phyloP scores from a whole-genome alignment of 1,284 basidiomycete species.

The Apiotrichum brassicae region DNA sequence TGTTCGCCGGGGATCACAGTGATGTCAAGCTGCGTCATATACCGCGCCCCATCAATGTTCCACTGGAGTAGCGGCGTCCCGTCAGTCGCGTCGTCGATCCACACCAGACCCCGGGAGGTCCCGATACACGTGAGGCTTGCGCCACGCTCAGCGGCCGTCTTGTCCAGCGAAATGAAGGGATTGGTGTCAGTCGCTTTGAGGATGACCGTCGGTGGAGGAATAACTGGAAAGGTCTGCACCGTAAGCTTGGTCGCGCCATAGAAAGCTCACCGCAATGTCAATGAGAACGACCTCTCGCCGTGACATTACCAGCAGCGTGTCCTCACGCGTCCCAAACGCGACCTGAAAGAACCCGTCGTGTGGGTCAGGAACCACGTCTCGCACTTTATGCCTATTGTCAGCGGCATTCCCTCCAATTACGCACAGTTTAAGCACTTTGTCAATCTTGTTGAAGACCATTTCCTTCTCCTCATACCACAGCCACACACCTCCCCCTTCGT shows the following conservation, averaged over 20 bases:
- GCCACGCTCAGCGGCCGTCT: conserved; percentile 16
- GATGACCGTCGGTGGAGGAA: background rate
- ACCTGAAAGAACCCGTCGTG: conserved; percentile 29
- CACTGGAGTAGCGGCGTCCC: conserved; percentile 19
- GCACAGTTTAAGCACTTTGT: conserved; percentile 12
- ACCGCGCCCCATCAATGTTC: no score
- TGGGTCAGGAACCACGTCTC: conserved; percentile 8
- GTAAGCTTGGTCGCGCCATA: background rate
- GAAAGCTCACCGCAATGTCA: conserved; percentile 22
- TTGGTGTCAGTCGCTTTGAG: background rate
- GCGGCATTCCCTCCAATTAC: conserved; percentile 7
- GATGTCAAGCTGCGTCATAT: no score
- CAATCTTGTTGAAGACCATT: conserved; percentile 1
- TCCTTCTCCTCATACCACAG: conserved; percentile 31
- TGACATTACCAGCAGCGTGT: conserved; percentile 31
- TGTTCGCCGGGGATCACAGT: background rate
- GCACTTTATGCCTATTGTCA: conserved; percentile 20
- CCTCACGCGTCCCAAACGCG: conserved; percentile 27
- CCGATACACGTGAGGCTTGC: conserved; percentile 16
- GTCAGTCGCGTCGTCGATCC: conserved; percentile 26
- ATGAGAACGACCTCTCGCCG: conserved; percentile 14
- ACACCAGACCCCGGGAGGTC: conserved; percentile 32
- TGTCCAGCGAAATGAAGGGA: conserved; percentile 29
- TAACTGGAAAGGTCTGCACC: background rate
- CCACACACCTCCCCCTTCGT: conserved; percentile 38